Evolutionary conservation across 768 basidiomycete species (phyloP), one percentile per base, ranked within the genome.

Genomic region (Serendipita sp.): DNA sequence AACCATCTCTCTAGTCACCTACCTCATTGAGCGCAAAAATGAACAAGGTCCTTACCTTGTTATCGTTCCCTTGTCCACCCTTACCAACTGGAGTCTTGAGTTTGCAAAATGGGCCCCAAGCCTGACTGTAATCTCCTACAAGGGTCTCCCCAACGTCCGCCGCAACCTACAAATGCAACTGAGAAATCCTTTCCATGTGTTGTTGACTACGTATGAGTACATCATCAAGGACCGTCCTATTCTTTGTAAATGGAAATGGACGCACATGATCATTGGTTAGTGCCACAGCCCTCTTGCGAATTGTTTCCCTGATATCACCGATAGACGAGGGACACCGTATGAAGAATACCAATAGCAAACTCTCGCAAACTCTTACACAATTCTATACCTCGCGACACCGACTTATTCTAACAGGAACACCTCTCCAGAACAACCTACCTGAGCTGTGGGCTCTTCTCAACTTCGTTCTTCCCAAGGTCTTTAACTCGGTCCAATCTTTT

Each of bases 401-500:
- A 60, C 85, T 96, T 67, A 94, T 97, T 69, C 82, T 97, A 64
- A 96, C 92, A 10, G 94, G 94, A 70, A 97, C 94, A 1, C 94
- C 94, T 6, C 80, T 97, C 8, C 93, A 97, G 75, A 97, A 97
- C 77, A 97, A 97, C 73, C 83, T 97, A 40, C 92, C 93, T 3
- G 94, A 97, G 74, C 75, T 97, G 45, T 96, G 94, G 93, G 82
- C 94, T 0, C 79, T 96, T 52, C 85, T 97, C 71, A 97, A 97
- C 73, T 97, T 97, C 72, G 92, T 88, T 37, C 80, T 92, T 3
- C 91, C 91, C 13, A 92, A 90, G 75, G 84, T 98, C 72, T 98
- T 99, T 81, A 98, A 97, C 77, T 98, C 95, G 0, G 93, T 96
- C 66, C 95, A 97, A 73, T 95, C 93, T 23, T 98, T 99, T 73